Base-by-base conservation (phyloP, 1,139 yeast genomes). In the Pichia sp. region DNA sequence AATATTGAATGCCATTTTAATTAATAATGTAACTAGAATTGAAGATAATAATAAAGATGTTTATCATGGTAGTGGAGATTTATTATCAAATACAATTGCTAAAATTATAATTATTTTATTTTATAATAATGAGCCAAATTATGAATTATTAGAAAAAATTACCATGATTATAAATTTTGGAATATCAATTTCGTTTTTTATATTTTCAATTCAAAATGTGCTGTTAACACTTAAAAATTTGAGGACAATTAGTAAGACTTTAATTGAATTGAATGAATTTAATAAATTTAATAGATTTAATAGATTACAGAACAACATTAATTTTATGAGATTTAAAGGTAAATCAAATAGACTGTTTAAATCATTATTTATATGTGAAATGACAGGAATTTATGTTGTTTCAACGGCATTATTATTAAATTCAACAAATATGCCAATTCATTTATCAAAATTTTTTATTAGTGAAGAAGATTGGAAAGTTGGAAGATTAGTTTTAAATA, bases 321-420 rank as follows among this genome's bases (percentile, higher is more conserved):
- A 16, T 16, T 16, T 16, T 16, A 16, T 16, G 16, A 16, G 16
- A 16, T 16, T 16, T 16, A 16, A 16, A 16, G 16, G 16, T 16
- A 16, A 16, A 16, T 16, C 16, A 16, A 16, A 16, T 16, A 16
- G 16, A 16, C 16, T 16, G 16, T 16, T 46, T 9, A 39, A 34
- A 10, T 31, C 33, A 20, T 46, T 56, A 25, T 28, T 87, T 30
- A 61, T 85, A 3, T 72, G 84, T 5, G 76, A 87, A 63, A 66
- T 87, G 11, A 66, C 83, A 22, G 96, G 96, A 0, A 73, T 86
- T 3, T 89, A 89, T 58, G 82, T 84, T 2, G 71, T 89, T 30
- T 83, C 96, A 0, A 86, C 96, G 0, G 82, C 92, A 2, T 67
- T 89, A 27, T 70, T 89, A 55, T 73, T 89, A 44, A 73, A 95